phyloP scores from a whole-genome alignment of 345 rosid species.

The Rhodamnia argentea region DNA sequence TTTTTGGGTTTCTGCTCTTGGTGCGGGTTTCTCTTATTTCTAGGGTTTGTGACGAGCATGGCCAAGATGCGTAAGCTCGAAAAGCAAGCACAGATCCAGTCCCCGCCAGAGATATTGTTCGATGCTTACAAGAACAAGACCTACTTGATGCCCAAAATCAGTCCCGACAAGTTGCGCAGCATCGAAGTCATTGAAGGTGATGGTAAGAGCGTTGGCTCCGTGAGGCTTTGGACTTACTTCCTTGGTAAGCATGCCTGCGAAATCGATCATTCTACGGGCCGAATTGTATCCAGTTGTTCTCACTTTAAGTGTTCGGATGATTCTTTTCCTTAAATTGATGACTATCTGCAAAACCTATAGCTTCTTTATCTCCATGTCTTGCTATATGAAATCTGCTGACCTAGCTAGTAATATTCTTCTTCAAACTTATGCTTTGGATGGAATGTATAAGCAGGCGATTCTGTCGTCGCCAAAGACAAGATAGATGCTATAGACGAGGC shows the following conservation, averaged over 20 bases:
- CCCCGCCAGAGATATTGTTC: conserved; percentile 12
- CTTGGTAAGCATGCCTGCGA: not conserved
- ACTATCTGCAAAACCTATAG: not conserved
- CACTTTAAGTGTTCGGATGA: not conserved
- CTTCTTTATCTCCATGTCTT: not conserved
- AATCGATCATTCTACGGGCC: not conserved
- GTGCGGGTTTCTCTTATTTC: not conserved
- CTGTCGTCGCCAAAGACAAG: conserved; percentile 2
- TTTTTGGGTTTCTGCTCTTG: not conserved
- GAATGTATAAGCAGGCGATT: not conserved
- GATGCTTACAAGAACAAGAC: conserved; percentile 2
- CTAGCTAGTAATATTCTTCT: not conserved
- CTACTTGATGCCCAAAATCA: conserved; percentile 9
- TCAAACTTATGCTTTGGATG: not conserved
- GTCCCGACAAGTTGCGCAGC: conserved; percentile 4
- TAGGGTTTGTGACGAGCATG: not conserved
- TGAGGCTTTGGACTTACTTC: conserved; percentile 17
- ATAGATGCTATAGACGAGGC: conserved; percentile 10
- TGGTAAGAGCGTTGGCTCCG: conserved; percentile 9
- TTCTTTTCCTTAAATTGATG: not conserved
- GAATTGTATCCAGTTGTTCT: not conserved
- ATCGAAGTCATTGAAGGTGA: conserved; percentile 16
- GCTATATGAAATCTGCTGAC: not conserved
- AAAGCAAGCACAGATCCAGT: conserved; percentile 5
- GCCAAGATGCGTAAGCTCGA: conserved; percentile 9